Base-by-base conservation (phyloP, 169 alveolate genomes). In the Eimeria acervulina region DNA sequence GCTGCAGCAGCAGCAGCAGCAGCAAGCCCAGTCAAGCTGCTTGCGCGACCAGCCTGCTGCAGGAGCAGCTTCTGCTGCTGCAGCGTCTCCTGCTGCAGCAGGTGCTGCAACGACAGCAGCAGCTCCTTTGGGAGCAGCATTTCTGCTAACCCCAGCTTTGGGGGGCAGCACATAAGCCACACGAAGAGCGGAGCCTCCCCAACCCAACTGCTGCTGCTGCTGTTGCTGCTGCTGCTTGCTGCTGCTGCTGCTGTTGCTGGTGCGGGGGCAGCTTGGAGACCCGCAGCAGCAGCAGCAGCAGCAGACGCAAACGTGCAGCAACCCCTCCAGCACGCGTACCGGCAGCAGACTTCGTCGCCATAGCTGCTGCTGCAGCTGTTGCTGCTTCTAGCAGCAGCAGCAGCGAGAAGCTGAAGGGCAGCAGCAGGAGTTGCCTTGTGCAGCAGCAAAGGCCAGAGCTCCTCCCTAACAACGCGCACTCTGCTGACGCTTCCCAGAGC, bases 1-100 rank as follows among this genome's bases (percentile, higher is more conserved):
- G 89, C 89, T 13, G 89, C 89, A 40, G 89, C 89, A 78, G 38
- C 83, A 72, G 83, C 83, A 19, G 83, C 83, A 26, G 83, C 47
- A 26, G 55, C 55, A 7, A 47, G 55, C 55, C 55, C 55, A 12
- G 55, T 47, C 12, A 47, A 7, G 55, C 55, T 47, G 55, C 5
- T 7, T 47, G 55, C 55, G 55, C 55, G 55, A 47, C 55, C 55
- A 47, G 55, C 12, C 12, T 47, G 55, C 55, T 47, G 55, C 55
- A 47, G 55, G 19, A 47, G 55, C 55, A 47, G 55, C 55, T 47
- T 47, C 12, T 47, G 55, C 40, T 6, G 55, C 42, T 5, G 12
- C 47, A 42, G 52, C 31, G 85, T 78, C 63, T 78, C 89, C 89
- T 78, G 89, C 89, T 78, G 89, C 89, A 78, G 89, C 89, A 78